A percentile compares a stretch with the other conserved stretches of the same genome.
phyloP scores from a whole-genome alignment of 306 rosid species.

The Sesbania bispinosa region DNA sequence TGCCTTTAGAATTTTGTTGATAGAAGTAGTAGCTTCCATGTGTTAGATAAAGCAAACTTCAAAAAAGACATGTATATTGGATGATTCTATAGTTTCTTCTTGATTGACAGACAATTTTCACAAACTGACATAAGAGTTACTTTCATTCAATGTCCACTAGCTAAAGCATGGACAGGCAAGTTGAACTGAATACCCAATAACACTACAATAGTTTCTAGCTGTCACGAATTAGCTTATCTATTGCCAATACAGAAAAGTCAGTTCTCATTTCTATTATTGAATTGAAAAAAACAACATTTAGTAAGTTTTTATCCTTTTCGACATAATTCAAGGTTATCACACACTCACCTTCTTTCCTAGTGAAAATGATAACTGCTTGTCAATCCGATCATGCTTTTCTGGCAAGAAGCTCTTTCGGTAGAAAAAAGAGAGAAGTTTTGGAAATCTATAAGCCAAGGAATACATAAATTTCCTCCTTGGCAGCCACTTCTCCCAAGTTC shows the following conservation, averaged over 20 bases:
- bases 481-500: slow-evolving; percentile 85
- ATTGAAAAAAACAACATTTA: neutral
- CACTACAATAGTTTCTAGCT: neutral
- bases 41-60: neutral
- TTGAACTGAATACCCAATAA: neutral
- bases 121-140: too few species aligned
- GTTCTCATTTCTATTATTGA: neutral
- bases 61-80: neutral
- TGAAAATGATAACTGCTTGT: slow-evolving; percentile 57
- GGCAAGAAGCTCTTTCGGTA: slow-evolving; percentile 70
- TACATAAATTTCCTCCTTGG: slow-evolving; percentile 60
- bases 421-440: slow-evolving; percentile 62
- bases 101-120: neutral
- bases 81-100: neutral
- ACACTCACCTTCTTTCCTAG: slow-evolving; percentile 71
- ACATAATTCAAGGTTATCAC: neutral
- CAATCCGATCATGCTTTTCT: slow-evolving; percentile 69
- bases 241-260: slow-evolving; percentile 1
- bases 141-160: neutral
- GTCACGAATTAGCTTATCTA: neutral
- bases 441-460: slow-evolving; percentile 74
- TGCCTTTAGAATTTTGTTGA: neutral
- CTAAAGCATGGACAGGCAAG: slow-evolving; percentile 6
- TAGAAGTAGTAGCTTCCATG: neutral
- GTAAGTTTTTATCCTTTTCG: neutral